These are phyloP conservation scores for Cynanchum wilfordii DNA, from an alignment of 257 asterid species.

Conservation along the genomic window DNA sequence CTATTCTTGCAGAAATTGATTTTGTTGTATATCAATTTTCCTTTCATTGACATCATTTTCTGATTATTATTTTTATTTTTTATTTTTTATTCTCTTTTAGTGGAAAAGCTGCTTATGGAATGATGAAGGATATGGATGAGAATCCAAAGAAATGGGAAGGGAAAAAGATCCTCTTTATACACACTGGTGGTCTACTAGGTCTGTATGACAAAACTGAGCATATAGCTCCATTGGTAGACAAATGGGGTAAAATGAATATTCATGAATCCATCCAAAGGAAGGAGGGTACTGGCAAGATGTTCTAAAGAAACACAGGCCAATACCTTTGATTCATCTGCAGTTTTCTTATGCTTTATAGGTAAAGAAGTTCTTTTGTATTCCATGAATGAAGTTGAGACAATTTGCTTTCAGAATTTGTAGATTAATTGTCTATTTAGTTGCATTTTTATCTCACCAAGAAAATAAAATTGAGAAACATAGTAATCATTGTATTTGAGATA, in stretches of 20 bases:
- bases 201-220: slow-evolving; percentile 74
- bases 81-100: slow-evolving; percentile 30
- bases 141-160: slow-evolving; percentile 88
- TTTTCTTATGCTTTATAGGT: not conserved
- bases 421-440: not conserved
- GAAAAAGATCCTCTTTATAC: slow-evolving; percentile 75
- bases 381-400: not conserved
- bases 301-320: slow-evolving; percentile 20
- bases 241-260: slow-evolving; percentile 76
- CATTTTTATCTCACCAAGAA: not conserved
- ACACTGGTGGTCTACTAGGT: slow-evolving; percentile 90
- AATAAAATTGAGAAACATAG: too few relatives aligned
- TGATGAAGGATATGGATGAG: slow-evolving; percentile 75
- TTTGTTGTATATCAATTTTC: not conserved
- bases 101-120: slow-evolving; percentile 77
- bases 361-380: not conserved
- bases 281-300: slow-evolving; percentile 88
- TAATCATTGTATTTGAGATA: too few relatives aligned
- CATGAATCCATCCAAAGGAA: slow-evolving; percentile 51
- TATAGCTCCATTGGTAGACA: slow-evolving; percentile 52
- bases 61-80: not conserved
- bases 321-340: not conserved
- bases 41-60: not conserved
- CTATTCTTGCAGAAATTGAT: not conserved
- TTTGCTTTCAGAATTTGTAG: not conserved